Evolutionary conservation across 306 rosid species (phyloP).

Genomic region (Cyclanthera cordifolia): DNA sequence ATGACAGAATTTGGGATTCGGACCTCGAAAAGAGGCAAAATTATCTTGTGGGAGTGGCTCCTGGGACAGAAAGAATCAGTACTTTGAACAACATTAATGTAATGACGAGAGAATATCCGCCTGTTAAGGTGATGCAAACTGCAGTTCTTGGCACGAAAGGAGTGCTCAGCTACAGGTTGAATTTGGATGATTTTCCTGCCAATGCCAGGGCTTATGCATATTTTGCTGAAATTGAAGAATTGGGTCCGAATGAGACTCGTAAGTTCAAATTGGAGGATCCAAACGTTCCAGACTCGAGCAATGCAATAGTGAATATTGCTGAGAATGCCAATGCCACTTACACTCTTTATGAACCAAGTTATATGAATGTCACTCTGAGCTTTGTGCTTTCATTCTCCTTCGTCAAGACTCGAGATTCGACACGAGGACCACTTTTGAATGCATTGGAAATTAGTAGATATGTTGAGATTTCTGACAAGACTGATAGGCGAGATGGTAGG

Average conservation of each 20-base stretch:
- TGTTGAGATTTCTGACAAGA: constrained; percentile 43
- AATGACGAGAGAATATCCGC: constrained; percentile 65
- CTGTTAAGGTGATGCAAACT: constrained; percentile 78
- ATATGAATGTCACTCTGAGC: constrained; percentile 74
- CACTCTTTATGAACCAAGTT: constrained; percentile 92
- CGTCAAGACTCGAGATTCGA: constrained; percentile 60
- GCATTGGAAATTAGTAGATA: constrained; percentile 87
- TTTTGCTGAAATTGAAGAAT: constrained; percentile 71
- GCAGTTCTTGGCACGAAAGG: constrained; percentile 73
- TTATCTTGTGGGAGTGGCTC: constrained; percentile 76
- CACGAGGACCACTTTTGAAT: constrained; percentile 69
- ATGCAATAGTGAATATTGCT: constrained; percentile 82
- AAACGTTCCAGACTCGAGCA: constrained; percentile 46
- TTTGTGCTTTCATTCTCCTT: constrained; percentile 80
- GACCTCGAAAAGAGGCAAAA: constrained; percentile 84
- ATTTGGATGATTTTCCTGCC: constrained; percentile 75
- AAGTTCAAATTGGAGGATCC: constrained; percentile 72
- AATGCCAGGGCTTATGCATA: constrained; percentile 81
- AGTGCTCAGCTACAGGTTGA: constrained; percentile 54
- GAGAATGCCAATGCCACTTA: constrained; percentile 90
- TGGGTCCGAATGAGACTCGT: constrained; percentile 54
- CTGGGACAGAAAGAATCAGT: constrained; percentile 74
- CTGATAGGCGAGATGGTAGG: constrained; percentile 62
- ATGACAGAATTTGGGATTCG: constrained; percentile 94
- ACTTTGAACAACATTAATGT: constrained; percentile 43